Conservation (phyloP, 352 stramenopile species). For the Aphanomyces euteiches region DNA sequence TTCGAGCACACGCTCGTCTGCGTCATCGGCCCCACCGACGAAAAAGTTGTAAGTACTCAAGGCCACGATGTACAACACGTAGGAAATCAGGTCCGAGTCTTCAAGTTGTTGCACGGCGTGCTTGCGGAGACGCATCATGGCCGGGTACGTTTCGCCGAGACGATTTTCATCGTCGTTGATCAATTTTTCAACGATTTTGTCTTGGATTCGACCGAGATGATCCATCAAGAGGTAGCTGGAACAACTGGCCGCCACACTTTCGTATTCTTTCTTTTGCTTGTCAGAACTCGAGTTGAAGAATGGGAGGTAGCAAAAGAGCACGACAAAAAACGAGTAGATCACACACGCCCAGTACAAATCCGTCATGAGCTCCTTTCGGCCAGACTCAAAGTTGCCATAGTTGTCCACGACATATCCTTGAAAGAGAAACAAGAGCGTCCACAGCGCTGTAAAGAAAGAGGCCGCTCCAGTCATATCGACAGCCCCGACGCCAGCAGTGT, state of each 20-base stretch:
- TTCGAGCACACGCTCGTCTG: neutral
- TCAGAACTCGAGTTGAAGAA: neutral
- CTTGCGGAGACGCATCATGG: neutral
- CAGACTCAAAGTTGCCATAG: neutral
- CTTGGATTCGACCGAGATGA: neutral
- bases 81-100: neutral
- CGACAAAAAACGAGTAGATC: neutral
- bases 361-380: neutral
- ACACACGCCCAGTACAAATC: neutral
- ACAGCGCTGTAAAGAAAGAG: neutral
- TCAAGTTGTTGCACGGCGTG: neutral
- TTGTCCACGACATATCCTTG: neutral
- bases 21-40: neutral
- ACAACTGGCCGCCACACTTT: neutral
- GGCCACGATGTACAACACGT: neutral
- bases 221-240: neutral
- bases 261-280: constrained; percentile 4
- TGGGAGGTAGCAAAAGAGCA: neutral
- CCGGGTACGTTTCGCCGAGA: neutral
- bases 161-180: neutral
- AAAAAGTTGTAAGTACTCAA: constrained; percentile 1
- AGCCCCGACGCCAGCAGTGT: neutral
- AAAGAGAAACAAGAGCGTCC: constrained; percentile 1
- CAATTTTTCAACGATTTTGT: neutral
- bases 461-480: neutral